Percentiles rank a stretch among this genome's conserved stretches.
Conservation (phyloP, 768 basidiomycete species). For the Tulasnella sp. region DNA sequence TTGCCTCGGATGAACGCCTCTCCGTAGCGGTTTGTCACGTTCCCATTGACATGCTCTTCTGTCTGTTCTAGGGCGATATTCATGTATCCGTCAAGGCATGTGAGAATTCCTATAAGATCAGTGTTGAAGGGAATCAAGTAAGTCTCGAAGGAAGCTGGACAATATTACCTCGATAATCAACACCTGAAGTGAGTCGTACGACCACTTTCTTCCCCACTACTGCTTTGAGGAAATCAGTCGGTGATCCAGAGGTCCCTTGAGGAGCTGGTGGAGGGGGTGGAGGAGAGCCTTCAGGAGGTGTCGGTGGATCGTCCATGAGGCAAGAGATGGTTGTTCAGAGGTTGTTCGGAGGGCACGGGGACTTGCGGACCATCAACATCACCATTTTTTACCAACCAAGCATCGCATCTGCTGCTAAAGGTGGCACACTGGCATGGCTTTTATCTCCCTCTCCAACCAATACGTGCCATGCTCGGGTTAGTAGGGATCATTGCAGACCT, state of each 20-base stretch:
- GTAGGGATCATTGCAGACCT: too few species aligned
- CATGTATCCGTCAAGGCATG: constrained; percentile 98
- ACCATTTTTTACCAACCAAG: too few species aligned
- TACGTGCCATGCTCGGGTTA: too few species aligned
- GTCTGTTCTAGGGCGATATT: constrained; percentile 97
- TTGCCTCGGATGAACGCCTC: constrained; percentile 94
- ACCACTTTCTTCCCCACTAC: constrained; percentile 95
- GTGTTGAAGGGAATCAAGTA: background rate
- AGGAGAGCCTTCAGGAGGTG: constrained; percentile 15
- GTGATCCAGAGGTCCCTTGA: constrained; percentile 54
- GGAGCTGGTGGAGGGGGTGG: constrained; percentile 43
- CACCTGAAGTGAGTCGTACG: constrained; percentile 81
- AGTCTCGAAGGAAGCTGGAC: constrained; percentile 13
- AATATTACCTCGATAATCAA: constrained; percentile 77
- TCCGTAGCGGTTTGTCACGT: constrained; percentile 81
- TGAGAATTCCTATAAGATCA: constrained; percentile 60
- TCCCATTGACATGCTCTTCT: constrained; percentile 85
- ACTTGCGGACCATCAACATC: too few species aligned
- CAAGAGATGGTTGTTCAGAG: too few species aligned
- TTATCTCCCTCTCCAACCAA: too few species aligned
- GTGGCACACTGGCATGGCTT: too few species aligned
- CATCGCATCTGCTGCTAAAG: too few species aligned
- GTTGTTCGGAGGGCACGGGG: too few species aligned
- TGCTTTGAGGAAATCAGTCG: constrained; percentile 86
- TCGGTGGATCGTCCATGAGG: background rate